These are phyloP conservation scores for Talaromyces sp. DNA, from an alignment of 2,329 filamentous ascomycete species.

Conservation along the genomic window DNA sequence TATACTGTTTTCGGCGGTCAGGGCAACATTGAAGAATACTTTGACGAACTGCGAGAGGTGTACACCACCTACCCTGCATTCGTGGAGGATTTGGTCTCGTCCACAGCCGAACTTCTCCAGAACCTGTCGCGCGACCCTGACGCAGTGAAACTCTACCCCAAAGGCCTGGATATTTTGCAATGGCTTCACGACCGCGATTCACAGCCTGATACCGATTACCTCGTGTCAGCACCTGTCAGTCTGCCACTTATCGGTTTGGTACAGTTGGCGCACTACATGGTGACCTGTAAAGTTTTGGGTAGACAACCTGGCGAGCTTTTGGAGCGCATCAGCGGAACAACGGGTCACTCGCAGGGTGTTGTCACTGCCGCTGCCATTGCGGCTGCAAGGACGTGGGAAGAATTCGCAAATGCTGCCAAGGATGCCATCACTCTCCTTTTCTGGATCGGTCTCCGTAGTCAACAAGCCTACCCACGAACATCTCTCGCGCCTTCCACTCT, in stretches of 20 bases:
- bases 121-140: conserved; percentile 76
- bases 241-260: conserved; percentile 94
- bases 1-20: conserved; percentile 97
- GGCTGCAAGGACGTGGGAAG: conserved; percentile 88
- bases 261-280: conserved; percentile 91
- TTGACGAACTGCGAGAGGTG: conserved; percentile 90
- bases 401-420: conserved; percentile 75
- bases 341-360: conserved; percentile 94
- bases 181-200: conserved; percentile 89
- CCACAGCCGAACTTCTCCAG: conserved; percentile 83
- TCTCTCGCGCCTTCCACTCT: conserved; percentile 88
- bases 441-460: conserved; percentile 96
- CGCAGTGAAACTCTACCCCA: conserved; percentile 93
- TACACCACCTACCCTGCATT: conserved; percentile 90
- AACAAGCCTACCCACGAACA: conserved; percentile 94
- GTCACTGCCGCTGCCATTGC: conserved; percentile 91
- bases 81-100: conserved; percentile 77
- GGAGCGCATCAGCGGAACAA: conserved; percentile 80
- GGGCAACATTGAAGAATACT: conserved; percentile 99
- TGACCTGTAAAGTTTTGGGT: conserved; percentile 88
- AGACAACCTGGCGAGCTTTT: conserved; percentile 85
- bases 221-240: conserved; percentile 92
- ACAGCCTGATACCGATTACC: conserved; percentile 90
- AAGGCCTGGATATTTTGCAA: conserved; percentile 90
- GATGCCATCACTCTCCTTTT: conserved; percentile 90